Evolutionary conservation across 2,329 filamentous ascomycete genomes (phyloP).

Genomic region (Colletotrichum tanaceti): DNA sequence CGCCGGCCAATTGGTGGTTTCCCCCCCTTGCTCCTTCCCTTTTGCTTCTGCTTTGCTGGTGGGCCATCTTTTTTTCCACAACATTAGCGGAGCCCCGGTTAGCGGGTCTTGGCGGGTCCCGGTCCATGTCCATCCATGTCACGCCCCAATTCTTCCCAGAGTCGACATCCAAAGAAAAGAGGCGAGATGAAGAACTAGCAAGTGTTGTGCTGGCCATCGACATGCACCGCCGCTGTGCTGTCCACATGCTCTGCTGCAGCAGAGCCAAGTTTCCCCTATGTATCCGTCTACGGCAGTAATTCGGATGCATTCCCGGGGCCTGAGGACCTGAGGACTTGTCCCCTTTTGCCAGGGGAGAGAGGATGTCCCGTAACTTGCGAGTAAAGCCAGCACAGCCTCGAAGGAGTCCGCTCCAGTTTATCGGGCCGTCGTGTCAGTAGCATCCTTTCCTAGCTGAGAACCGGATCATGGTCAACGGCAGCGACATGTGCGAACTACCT

Average conservation of each 20-base stretch:
- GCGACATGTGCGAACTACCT: slow-evolving; percentile 5
- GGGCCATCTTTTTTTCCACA: neutral
- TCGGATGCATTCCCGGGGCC: neutral
- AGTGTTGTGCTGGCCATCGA: too few species aligned
- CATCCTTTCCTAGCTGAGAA: slow-evolving; percentile 35
- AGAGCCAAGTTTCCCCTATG: neutral
- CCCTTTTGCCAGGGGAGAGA: neutral
- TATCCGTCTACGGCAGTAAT: neutral
- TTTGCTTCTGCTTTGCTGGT: slow-evolving; percentile 5
- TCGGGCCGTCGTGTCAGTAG: slow-evolving; percentile 2
- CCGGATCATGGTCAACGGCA: neutral
- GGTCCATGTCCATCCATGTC: neutral
- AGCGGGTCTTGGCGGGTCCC: slow-evolving; percentile 4
- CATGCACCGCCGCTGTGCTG: too few species aligned
- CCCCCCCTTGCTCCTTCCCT: neutral
- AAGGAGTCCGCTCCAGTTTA: slow-evolving; percentile 6
- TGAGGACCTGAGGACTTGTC: slow-evolving; percentile 20
- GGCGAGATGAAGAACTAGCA: neutral
- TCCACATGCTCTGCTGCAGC: neutral
- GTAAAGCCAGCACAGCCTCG: slow-evolving; percentile 25
- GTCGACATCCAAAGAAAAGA: neutral
- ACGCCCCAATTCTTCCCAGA: slow-evolving; percentile 6
- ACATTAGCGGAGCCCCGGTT: slow-evolving; percentile 14
- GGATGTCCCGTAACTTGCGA: neutral
- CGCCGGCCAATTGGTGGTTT: neutral